A percentile compares a stretch with the other conserved stretches of the same genome.
Evolutionary conservation across 202 grass and related monocot genomes (phyloP).

Genomic region (Hordeum pubiflorum): DNA sequence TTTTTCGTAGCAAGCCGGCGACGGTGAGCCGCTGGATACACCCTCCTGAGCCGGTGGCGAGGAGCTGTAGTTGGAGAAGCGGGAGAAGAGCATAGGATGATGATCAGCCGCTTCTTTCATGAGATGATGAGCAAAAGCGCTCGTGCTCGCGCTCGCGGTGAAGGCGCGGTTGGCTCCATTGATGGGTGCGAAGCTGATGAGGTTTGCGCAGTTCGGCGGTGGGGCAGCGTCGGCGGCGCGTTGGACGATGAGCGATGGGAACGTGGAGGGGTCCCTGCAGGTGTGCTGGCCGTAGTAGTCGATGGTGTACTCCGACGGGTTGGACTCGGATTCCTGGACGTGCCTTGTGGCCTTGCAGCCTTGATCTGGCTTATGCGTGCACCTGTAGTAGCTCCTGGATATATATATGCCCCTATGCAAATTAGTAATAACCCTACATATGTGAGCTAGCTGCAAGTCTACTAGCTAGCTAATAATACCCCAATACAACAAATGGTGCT

Average conservation of each 20-base stretch:
- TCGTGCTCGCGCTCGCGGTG: neutral
- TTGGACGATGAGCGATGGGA: constrained; percentile 38
- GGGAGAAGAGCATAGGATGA: neutral
- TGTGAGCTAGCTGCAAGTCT: neutral
- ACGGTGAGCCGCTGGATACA: neutral
- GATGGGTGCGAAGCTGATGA: constrained; percentile 50
- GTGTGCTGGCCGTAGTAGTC: constrained; percentile 69
- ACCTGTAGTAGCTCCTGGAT: constrained; percentile 77
- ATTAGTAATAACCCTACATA: neutral
- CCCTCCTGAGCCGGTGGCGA: neutral
- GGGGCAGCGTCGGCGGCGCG: neutral
- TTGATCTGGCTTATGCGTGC: constrained; percentile 55
- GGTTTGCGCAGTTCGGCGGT: neutral
- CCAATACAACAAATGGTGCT: neutral
- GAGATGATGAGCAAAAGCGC: neutral
- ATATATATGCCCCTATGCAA: neutral
- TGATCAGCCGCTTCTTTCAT: neutral
- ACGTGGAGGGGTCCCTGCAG: constrained; percentile 52
- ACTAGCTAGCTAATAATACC: neutral
- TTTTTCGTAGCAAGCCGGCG: neutral
- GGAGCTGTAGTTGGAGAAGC: constrained; percentile 1
- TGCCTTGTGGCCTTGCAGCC: constrained; percentile 62
- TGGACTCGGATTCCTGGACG: constrained; percentile 44
- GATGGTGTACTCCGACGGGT: constrained; percentile 42
- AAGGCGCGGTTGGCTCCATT: neutral